phyloP scores from a whole-genome alignment of 1,284 basidiomycete genomes.

The Stereum hirsutum region DNA sequence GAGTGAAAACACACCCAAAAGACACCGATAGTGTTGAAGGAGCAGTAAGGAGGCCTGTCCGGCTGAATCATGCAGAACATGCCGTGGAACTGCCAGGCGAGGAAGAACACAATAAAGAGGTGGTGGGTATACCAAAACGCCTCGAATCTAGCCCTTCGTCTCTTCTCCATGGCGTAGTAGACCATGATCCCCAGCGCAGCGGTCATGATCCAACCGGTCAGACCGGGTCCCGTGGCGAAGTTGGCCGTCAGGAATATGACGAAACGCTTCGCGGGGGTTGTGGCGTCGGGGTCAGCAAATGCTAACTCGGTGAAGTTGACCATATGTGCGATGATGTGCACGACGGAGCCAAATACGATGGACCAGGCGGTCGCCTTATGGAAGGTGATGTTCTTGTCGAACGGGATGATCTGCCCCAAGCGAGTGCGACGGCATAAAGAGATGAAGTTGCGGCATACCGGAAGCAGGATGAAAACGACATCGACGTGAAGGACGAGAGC shows the following conservation, averaged over 20 bases:
- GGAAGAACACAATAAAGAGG: slow-evolving; percentile 84
- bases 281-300: slow-evolving; percentile 40
- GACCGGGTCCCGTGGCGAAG: slow-evolving; percentile 80
- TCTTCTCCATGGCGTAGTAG: slow-evolving; percentile 75
- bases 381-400: slow-evolving; percentile 83
- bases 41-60: slow-evolving; percentile 81
- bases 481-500: slow-evolving; percentile 84
- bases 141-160: slow-evolving; percentile 67
- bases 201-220: slow-evolving; percentile 92
- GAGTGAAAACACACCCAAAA: slow-evolving; percentile 61
- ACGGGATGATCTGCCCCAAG: slow-evolving; percentile 78
- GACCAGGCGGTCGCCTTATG: slow-evolving; percentile 87
- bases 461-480: slow-evolving; percentile 83
- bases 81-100: slow-evolving; percentile 86
- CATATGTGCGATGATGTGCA: slow-evolving; percentile 75
- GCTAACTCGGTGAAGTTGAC: slow-evolving; percentile 72
- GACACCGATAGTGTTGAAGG: slow-evolving; percentile 75
- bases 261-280: slow-evolving; percentile 43
- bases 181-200: slow-evolving; percentile 65
- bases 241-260: slow-evolving; percentile 66
- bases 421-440: slow-evolving; percentile 76
- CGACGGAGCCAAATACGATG: slow-evolving; percentile 63
- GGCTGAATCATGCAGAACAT: slow-evolving; percentile 94
- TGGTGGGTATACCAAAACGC: slow-evolving; percentile 88
- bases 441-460: slow-evolving; percentile 87